Percentiles rank a stretch among this genome's conserved stretches.
phyloP scores from a whole-genome alignment of 768 basidiomycete species.

The Rhodotorula sphaerocarpa region DNA sequence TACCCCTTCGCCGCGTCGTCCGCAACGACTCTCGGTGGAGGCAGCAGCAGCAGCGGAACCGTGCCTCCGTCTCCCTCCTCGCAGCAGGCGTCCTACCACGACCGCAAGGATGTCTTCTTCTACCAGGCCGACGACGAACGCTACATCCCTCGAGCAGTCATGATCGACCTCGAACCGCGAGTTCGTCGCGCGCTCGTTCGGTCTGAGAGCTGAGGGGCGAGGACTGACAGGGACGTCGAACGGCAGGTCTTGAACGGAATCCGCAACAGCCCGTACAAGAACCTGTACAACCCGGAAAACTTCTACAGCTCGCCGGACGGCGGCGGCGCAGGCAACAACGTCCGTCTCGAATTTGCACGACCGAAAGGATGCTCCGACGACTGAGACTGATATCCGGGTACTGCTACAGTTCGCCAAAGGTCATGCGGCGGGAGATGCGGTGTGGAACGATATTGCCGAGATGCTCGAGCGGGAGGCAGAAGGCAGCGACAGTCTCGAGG shows the following conservation, averaged over 20 bases:
- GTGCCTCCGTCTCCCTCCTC: slow-evolving; percentile 7
- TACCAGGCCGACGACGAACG: slow-evolving; percentile 99
- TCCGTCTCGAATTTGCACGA: too few species aligned
- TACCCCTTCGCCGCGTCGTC: slow-evolving; percentile 55
- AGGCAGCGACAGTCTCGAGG: slow-evolving; percentile 93
- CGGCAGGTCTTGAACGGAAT: slow-evolving; percentile 98
- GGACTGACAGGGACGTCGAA: neutral
- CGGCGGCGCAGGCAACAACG: slow-evolving; percentile 98
- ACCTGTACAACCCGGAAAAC: slow-evolving; percentile 92
- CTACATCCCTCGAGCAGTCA: slow-evolving; percentile 92
- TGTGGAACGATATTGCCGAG: slow-evolving; percentile 96
- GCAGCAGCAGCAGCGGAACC: slow-evolving; percentile 1
- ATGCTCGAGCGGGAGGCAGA: slow-evolving; percentile 98
- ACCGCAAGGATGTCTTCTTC: slow-evolving; percentile 98
- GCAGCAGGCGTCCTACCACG: slow-evolving; percentile 41
- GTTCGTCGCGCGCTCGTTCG: neutral
- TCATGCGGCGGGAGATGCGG: slow-evolving; percentile 75
- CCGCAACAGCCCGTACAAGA: slow-evolving; percentile 66
- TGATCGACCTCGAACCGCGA: slow-evolving; percentile 91
- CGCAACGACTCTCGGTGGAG: slow-evolving; percentile 8
- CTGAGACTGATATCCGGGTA: neutral
- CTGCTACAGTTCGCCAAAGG: slow-evolving; percentile 68
- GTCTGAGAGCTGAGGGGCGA: too few species aligned
- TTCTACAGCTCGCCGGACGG: slow-evolving; percentile 93
- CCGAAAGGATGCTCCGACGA: too few species aligned